Evolutionary conservation across 1,284 basidiomycete species (phyloP).

Genomic region (Blastosporella zonata): DNA sequence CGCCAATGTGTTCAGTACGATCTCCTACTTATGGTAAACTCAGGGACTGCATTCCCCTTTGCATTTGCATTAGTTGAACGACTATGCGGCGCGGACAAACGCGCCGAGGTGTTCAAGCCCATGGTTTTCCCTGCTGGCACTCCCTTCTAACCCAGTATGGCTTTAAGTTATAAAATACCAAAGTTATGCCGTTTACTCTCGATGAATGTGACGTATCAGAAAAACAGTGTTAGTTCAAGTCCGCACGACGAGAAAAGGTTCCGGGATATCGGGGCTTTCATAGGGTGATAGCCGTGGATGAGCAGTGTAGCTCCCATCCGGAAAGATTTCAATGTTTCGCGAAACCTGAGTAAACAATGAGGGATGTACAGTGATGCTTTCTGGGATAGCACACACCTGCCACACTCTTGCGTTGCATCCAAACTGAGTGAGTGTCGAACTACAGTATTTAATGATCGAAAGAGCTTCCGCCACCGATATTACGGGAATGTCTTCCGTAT

Average conservation of each 20-base stretch:
- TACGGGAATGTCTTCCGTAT: slow-evolving; percentile 24
- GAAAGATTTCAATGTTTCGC: slow-evolving; percentile 34
- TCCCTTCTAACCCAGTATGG: slow-evolving; percentile 30
- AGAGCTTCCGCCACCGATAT: slow-evolving; percentile 33
- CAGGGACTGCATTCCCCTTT: slow-evolving; percentile 77
- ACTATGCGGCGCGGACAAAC: slow-evolving; percentile 63
- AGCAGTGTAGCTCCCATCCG: slow-evolving; percentile 35
- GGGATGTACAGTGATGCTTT: neutral
- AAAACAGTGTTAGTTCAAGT: too few relatives aligned
- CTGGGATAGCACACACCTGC: slow-evolving; percentile 30
- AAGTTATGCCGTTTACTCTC: too few relatives aligned
- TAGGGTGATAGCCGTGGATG: slow-evolving; percentile 47
- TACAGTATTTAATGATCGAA: slow-evolving; percentile 39
- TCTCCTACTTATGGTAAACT: neutral
- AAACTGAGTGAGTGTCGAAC: slow-evolving; percentile 41
- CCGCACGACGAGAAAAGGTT: slow-evolving; percentile 66
- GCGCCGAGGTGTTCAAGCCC: slow-evolving; percentile 64
- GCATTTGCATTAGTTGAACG: slow-evolving; percentile 71
- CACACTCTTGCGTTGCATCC: slow-evolving; percentile 51
- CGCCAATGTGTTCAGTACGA: neutral
- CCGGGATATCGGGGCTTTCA: slow-evolving; percentile 65
- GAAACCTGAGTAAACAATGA: slow-evolving; percentile 41
- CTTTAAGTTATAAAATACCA: too few relatives aligned
- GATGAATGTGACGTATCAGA: too few relatives aligned
- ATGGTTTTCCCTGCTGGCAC: slow-evolving; percentile 77